These are phyloP conservation scores for Xylaria castorea DNA, from an alignment of 495 filamentous ascomycete genomes.

Conservation along the genomic window DNA sequence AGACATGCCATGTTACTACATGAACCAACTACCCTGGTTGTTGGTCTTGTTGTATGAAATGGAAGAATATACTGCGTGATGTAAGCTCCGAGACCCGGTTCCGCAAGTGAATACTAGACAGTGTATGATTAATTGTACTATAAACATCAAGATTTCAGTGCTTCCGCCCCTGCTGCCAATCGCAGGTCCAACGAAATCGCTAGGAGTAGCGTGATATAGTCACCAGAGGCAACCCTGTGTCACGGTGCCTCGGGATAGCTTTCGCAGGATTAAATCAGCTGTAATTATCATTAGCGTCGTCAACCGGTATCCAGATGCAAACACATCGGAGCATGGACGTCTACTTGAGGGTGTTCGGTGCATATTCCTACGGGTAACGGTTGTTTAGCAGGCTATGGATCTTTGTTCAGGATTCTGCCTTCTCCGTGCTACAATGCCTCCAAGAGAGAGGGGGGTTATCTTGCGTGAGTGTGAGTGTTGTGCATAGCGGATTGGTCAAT, in stretches of 20 bases:
- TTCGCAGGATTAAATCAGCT: not conserved
- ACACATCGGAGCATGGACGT: not conserved
- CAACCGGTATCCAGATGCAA: not conserved
- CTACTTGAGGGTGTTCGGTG: not conserved
- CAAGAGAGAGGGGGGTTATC: not conserved
- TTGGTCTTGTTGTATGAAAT: not conserved
- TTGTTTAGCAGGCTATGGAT: not conserved
- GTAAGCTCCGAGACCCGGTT: slow-evolving; percentile 2
- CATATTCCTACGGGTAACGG: not conserved
- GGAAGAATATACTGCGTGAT: not conserved
- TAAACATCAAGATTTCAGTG: not conserved
- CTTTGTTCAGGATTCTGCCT: not conserved
- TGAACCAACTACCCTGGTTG: not conserved
- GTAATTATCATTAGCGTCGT: not conserved
- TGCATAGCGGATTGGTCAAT: not conserved
- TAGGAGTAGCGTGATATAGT: not conserved
- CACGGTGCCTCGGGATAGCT: not conserved
- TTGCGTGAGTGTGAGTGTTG: not conserved
- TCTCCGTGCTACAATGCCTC: not conserved
- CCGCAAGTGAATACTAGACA: not conserved
- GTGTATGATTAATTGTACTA: not conserved
- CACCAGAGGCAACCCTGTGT: not conserved
- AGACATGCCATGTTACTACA: not conserved
- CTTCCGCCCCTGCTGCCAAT: not conserved
- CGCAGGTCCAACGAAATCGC: not conserved